Evolutionary conservation across 1,139 yeast genomes (phyloP).

Genomic region (Nakaseomyces nivariensis): DNA sequence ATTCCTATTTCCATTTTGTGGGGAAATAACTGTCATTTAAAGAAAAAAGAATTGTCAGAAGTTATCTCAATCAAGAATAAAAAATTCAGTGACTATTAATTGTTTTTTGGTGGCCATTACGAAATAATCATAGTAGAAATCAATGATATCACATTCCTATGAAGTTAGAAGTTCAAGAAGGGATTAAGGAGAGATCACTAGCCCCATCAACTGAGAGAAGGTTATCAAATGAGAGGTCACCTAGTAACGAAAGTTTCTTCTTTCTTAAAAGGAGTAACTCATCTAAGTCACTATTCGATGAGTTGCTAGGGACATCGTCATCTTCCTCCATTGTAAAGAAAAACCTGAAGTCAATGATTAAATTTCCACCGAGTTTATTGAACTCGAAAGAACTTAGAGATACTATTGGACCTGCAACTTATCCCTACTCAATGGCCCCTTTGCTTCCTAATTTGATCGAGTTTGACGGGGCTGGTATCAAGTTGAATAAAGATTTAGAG

Average conservation of each 20-base stretch:
- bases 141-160: not conserved
- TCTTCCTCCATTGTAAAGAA: not conserved
- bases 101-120: too few species aligned
- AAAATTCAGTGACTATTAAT: too few species aligned
- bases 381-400: not conserved
- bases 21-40: too few species aligned
- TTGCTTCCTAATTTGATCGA: not conserved
- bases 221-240: not conserved
- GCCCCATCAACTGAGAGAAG: not conserved
- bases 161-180: not conserved
- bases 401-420: constrained; percentile 1
- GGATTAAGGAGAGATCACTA: not conserved
- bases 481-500: not conserved
- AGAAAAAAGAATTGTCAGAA: too few species aligned
- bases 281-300: constrained; percentile 1
- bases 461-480: constrained; percentile 1
- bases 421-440: constrained; percentile 2
- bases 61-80: too few species aligned
- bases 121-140: not conserved
- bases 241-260: not conserved
- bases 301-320: not conserved
- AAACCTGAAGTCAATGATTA: not conserved
- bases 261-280: not conserved
- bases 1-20: too few species aligned
- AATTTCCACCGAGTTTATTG: not conserved